A percentile compares a stretch with the other conserved stretches of the same genome.
phyloP scores from a whole-genome alignment of 257 asterid genomes.

The Scutellaria barbata region DNA sequence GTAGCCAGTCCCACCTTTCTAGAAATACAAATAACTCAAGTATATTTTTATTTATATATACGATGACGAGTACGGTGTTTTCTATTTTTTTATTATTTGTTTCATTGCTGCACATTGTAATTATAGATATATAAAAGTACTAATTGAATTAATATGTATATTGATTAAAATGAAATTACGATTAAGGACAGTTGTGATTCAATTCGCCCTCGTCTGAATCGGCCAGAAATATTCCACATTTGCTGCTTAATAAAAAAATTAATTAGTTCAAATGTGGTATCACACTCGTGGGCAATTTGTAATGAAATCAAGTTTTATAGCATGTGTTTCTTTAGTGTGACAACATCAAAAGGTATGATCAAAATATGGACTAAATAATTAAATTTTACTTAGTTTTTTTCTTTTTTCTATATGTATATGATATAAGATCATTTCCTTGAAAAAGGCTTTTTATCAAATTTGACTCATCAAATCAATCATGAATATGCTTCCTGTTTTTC shows the following conservation, averaged over 20 bases:
- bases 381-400: no score
- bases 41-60: background rate
- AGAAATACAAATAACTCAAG: no score
- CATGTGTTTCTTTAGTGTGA: background rate
- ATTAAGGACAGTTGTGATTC: background rate
- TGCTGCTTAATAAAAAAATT: background rate
- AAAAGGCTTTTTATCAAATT: slow-evolving; percentile 12
- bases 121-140: no score
- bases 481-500: slow-evolving; percentile 34
- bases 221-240: slow-evolving; percentile 23
- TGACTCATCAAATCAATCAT: slow-evolving; percentile 20
- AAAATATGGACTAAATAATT: slow-evolving; percentile 5
- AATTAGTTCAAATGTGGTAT: background rate
- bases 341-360: background rate
- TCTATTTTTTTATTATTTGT: background rate
- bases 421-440: background rate
- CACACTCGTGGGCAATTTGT: background rate
- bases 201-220: background rate
- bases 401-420: background rate
- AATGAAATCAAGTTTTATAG: background rate
- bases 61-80: background rate
- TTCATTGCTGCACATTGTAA: background rate
- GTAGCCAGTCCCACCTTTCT: slow-evolving; percentile 45
- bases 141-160: no score
- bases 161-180: background rate